Conservation (phyloP, 176 grass and related monocot genomes). For the Saccharum officinarum region DNA sequence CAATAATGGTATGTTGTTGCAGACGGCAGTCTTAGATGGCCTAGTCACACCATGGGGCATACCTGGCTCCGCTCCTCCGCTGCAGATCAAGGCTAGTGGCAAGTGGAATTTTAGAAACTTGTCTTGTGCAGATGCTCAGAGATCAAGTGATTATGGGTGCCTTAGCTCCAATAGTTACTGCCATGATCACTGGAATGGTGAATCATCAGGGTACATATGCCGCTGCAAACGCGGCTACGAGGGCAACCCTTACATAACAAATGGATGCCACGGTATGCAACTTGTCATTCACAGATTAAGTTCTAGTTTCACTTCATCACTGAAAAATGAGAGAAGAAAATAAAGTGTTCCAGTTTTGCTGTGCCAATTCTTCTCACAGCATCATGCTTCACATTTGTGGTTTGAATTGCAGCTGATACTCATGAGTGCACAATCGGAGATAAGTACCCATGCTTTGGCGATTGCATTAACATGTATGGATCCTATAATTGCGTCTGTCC, state of each 20-base stretch:
- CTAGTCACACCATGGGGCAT: not conserved
- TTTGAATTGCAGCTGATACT: not conserved
- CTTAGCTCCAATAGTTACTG: conserved; percentile 38
- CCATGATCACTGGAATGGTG: conserved; percentile 19
- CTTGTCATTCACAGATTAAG: not conserved
- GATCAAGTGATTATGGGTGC: conserved; percentile 20
- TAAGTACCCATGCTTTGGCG: not conserved
- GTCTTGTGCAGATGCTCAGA: not conserved
- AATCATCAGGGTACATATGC: conserved; percentile 33
- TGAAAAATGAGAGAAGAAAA: not conserved
- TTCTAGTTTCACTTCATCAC: not conserved
- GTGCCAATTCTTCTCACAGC: not conserved
- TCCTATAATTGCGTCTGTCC: conserved; percentile 4
- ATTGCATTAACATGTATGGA: not conserved
- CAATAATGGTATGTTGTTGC: conserved; percentile 11
- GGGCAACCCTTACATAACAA: conserved; percentile 46
- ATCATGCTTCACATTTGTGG: not conserved
- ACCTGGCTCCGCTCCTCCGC: not conserved
- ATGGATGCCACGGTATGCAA: conserved; percentile 42
- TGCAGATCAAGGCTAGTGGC: conserved; percentile 5
- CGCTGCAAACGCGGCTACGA: conserved; percentile 25
- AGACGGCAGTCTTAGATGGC: conserved; percentile 14
- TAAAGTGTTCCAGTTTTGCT: not conserved
- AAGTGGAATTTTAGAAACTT: conserved; percentile 34
- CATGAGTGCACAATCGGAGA: not conserved